Base-by-base conservation (phyloP, 257 asterid species). In the Scutellaria barbata region DNA sequence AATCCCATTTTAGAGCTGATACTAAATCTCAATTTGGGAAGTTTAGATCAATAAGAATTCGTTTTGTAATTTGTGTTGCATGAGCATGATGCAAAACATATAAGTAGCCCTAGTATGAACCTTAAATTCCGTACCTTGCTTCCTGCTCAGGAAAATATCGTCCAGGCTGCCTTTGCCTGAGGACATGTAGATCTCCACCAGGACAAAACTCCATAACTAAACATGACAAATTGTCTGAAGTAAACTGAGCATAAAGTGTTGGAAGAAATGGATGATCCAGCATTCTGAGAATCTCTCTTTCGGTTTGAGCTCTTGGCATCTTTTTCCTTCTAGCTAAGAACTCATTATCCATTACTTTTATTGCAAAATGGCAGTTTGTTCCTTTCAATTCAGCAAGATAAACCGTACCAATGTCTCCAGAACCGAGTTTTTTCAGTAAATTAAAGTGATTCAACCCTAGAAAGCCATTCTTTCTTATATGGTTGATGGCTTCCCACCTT, bases 251-350 rank as follows among this genome's bases (percentile, higher is more conserved):
- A 83, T 84, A 94, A 53, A 94, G 82, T 10, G 96, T 91, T 0
- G 97, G 97, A 25, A 94, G 92, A 78, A 94, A 94, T n/a, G 99
- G 99, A 74, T 94, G 99, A 77, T 91, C 97, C 75, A 94, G 85
- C 87, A 82, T 84, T 60, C 88, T 79, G 60, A 94, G 90, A 81
- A 94, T 94, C 68, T 94, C 99, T 71, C 90, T 84, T 78, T 94
- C 99, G 13, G 96, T 91, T 73, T 89, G 92, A 30, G 97, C 97
- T 84, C 99, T 79, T 12, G 88, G 76, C 83, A 83, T 74, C 82
- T 91, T 91, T 79, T 84, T 94, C 82, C 99, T 81, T 46, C 83
- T 85, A 6, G 79, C 90, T 78, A 94, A 78, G 73, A 85, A 85
- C 79, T 90, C 99, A 30, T 87, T 89, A 78, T 94, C 99, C 96